Conservation (phyloP, 2,329 filamentous ascomycete species). For the Pestalotiopsis sp. region DNA sequence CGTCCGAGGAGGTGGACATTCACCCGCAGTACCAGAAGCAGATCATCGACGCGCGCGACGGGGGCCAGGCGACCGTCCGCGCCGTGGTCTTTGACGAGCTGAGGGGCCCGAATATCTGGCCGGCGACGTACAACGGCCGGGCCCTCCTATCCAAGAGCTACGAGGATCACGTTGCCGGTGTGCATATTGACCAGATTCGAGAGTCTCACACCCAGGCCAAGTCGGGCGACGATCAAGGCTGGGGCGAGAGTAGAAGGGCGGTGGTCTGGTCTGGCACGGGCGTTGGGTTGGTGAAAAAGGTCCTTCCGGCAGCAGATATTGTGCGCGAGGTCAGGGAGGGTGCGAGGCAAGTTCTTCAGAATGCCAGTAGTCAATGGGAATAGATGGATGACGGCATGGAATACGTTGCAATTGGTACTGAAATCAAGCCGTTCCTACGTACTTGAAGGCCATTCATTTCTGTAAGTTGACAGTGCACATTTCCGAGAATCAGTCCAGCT, state of each 20-base stretch:
- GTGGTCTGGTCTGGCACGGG: conserved; percentile 2
- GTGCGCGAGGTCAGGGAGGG: background rate
- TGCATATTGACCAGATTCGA: background rate
- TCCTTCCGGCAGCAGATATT: background rate
- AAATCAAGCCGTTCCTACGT: too few relatives aligned
- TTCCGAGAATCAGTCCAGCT: too few relatives aligned
- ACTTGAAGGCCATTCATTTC: too few relatives aligned
- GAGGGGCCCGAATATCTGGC: background rate
- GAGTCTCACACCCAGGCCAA: background rate
- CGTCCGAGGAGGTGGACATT: conserved; percentile 33
- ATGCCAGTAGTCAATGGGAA: background rate
- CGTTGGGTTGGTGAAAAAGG: background rate
- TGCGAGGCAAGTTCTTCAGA: background rate
- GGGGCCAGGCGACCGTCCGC: conserved; percentile 17
- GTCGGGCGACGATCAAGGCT: background rate
- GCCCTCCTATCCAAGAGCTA: background rate
- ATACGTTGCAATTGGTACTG: accelerated
- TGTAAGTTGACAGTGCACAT: too few relatives aligned
- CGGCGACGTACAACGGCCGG: background rate
- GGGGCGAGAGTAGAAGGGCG: background rate
- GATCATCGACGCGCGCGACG: conserved; percentile 31
- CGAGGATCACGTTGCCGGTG: background rate
- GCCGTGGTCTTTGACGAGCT: background rate
- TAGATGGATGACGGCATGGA: background rate
- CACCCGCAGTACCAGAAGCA: conserved; percentile 29